Evolutionary conservation across 441 rosid genomes (phyloP).

Genomic region (Euphorbia celastroides): DNA sequence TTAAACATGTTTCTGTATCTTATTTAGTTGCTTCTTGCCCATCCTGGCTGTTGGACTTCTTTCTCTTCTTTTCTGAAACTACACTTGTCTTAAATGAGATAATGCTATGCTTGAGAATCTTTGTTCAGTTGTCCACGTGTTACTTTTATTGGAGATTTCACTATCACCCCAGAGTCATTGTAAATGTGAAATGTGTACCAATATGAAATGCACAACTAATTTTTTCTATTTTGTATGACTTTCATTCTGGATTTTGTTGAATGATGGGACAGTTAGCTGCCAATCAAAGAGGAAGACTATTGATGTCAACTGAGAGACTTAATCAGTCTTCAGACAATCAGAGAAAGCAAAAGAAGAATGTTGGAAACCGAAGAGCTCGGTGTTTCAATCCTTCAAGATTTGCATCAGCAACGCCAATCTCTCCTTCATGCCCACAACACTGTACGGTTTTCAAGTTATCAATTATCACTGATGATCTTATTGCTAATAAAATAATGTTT

Average conservation of each 20-base stretch:
- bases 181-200: too few relatives aligned
- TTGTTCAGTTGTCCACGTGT: neutral
- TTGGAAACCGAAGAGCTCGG: slow-evolving; percentile 97
- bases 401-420: slow-evolving; percentile 85
- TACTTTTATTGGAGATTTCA: neutral
- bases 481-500: too few relatives aligned
- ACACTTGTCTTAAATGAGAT: too few relatives aligned
- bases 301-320: slow-evolving; percentile 76
- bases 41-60: too few relatives aligned
- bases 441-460: slow-evolving; percentile 29
- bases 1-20: too few relatives aligned
- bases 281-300: slow-evolving; percentile 80
- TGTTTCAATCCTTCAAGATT: slow-evolving; percentile 91
- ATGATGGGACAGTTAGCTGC: slow-evolving; percentile 57
- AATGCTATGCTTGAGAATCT: too few relatives aligned
- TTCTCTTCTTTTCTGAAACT: too few relatives aligned
- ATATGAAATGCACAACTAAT: neutral
- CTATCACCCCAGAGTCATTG: too few relatives aligned
- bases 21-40: too few relatives aligned
- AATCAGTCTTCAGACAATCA: slow-evolving; percentile 60
- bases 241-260: neutral
- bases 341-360: slow-evolving; percentile 86
- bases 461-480: too few relatives aligned
- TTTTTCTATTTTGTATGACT: neutral
- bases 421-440: slow-evolving; percentile 70